Percentiles rank a stretch among this genome's conserved stretches.
phyloP scores from a whole-genome alignment of 108 stramenopile genomes.

The Bacterosira constricta region DNA sequence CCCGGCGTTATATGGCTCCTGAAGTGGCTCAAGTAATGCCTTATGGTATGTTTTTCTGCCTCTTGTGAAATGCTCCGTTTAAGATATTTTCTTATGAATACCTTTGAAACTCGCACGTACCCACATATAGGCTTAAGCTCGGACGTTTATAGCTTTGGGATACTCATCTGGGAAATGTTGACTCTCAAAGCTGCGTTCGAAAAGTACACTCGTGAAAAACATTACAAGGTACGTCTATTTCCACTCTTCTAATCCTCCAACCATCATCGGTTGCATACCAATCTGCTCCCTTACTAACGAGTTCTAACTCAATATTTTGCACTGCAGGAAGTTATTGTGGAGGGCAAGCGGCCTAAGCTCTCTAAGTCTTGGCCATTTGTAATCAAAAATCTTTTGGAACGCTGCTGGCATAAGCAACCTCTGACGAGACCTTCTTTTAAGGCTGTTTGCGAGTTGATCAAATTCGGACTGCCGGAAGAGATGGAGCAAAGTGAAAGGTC shows the following conservation, averaged over 20 bases:
- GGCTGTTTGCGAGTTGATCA: conserved; percentile 32
- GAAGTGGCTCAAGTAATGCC: conserved; percentile 38
- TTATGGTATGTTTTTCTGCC: conserved; percentile 11
- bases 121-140: conserved; percentile 16
- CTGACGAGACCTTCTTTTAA: conserved; percentile 30
- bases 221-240: no score
- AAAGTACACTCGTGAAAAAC: conserved; percentile 22
- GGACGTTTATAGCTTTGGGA: conserved; percentile 44
- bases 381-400: conserved; percentile 29
- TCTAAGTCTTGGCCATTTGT: conserved; percentile 37
- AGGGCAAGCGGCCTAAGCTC: conserved; percentile 41
- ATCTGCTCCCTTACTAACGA: no score
- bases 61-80: not conserved
- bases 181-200: conserved; percentile 35
- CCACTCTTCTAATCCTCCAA: no score
- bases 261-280: no score
- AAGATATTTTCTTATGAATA: not conserved
- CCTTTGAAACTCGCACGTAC: not conserved
- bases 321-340: conserved; percentile 34
- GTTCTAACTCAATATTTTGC: no score
- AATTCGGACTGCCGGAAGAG: conserved; percentile 38
- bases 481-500: conserved; percentile 18
- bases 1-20: conserved; percentile 42
- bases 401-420: conserved; percentile 27
- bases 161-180: conserved; percentile 43